Conservation (phyloP, 192 early-diverging fungal species). For the Diversispora epigaea region DNA sequence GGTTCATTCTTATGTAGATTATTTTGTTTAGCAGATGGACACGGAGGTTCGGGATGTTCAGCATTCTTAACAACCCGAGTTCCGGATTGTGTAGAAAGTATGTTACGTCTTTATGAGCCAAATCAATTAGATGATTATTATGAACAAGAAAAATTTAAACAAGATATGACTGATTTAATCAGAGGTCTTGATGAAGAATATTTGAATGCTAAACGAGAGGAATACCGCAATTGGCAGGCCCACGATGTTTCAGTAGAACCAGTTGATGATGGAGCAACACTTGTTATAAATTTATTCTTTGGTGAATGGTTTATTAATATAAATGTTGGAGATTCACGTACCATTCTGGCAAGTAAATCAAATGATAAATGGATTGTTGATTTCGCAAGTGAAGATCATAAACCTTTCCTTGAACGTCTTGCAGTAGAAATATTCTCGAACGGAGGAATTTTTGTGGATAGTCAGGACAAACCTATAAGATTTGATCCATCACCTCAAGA, state of each 20-base stretch:
- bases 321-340: conserved; percentile 60
- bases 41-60: conserved; percentile 57
- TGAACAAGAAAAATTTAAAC: conserved; percentile 46
- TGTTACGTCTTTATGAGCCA: conserved; percentile 45
- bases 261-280: conserved; percentile 56
- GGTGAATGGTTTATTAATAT: conserved; percentile 57
- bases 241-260: conserved; percentile 33
- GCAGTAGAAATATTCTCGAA: conserved; percentile 55
- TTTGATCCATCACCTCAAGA: conserved; percentile 52
- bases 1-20: conserved; percentile 42
- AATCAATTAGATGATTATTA: conserved; percentile 35
- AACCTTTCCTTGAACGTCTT: conserved; percentile 56
- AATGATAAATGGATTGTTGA: conserved; percentile 52
- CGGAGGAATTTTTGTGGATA: conserved; percentile 61
- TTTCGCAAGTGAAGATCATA: conserved; percentile 58
- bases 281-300: conserved; percentile 57
- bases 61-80: conserved; percentile 50
- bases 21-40: conserved; percentile 59
- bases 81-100: conserved; percentile 47
- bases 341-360: conserved; percentile 42
- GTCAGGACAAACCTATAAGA: conserved; percentile 55
- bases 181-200: conserved; percentile 51
- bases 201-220: conserved; percentile 49
- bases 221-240: conserved; percentile 38
- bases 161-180: conserved; percentile 47